Conservation (phyloP, 306 rosid species). For the Sphenostylis stenocarpa region DNA sequence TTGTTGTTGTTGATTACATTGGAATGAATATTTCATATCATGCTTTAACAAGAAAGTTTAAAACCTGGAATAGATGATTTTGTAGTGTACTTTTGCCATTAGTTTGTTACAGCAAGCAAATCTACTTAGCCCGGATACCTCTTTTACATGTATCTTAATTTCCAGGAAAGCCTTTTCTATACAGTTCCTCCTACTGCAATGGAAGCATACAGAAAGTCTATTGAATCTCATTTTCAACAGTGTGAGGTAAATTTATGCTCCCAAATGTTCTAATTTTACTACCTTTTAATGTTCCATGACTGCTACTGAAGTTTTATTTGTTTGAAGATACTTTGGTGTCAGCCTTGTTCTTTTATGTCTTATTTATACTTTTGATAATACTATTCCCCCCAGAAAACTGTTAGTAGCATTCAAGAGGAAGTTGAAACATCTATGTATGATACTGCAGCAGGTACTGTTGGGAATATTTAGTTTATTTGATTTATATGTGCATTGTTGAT, state of each 20-base stretch:
- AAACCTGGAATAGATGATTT: conserved; percentile 8
- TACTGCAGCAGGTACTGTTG: conserved; percentile 64
- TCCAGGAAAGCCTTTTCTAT: conserved; percentile 87
- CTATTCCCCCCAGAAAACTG: conserved; percentile 59
- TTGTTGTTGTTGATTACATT: not conserved
- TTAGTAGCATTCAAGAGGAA: conserved; percentile 78
- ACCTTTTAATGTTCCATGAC: conserved; percentile 8
- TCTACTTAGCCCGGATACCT: not conserved
- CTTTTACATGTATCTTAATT: conserved; percentile 33
- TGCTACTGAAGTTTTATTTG: not conserved
- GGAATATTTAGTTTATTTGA: conserved; percentile 25
- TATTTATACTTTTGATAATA: not conserved
- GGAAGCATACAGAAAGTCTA: conserved; percentile 80
- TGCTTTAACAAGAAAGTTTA: not conserved
- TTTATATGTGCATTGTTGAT: conserved; percentile 28
- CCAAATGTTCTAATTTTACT: not conserved
- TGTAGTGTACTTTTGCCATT: conserved; percentile 5
- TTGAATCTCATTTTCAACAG: conserved; percentile 73
- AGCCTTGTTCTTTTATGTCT: not conserved
- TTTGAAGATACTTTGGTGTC: not conserved
- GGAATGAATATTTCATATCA: not conserved
- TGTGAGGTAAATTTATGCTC: conserved; percentile 56
- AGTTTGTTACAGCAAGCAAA: not conserved
- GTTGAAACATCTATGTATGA: conserved; percentile 81
- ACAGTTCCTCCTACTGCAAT: conserved; percentile 72